Conservation (phyloP, 345 rosid species). For the Linum lewisii region DNA sequence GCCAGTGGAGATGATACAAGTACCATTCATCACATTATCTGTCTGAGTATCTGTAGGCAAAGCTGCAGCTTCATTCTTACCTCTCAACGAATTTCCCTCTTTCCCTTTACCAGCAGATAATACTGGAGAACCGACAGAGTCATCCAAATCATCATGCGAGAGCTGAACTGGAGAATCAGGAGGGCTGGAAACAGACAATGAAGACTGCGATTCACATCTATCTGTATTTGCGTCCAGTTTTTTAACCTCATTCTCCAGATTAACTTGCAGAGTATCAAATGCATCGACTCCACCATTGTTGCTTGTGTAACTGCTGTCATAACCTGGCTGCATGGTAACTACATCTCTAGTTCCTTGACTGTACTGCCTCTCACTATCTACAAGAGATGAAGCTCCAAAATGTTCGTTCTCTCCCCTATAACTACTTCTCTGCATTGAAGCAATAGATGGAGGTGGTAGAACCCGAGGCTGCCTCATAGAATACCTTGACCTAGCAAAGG, state of each 20-base stretch:
- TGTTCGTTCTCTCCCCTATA: slow-evolving; percentile 43
- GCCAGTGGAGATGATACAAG: slow-evolving; percentile 47
- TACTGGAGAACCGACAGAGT: slow-evolving; percentile 49
- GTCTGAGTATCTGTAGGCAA: slow-evolving; percentile 35
- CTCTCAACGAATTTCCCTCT: slow-evolving; percentile 28
- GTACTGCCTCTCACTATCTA: slow-evolving; percentile 33
- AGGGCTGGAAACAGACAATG: slow-evolving; percentile 84
- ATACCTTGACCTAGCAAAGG: slow-evolving; percentile 70
- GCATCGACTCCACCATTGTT: slow-evolving; percentile 29
- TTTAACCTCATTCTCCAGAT: slow-evolving; percentile 27
- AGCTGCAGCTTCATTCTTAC: slow-evolving; percentile 26
- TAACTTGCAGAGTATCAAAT: slow-evolving; percentile 23
- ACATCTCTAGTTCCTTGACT: slow-evolving; percentile 34
- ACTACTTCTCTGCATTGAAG: slow-evolving; percentile 44
- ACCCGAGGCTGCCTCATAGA: slow-evolving; percentile 91
- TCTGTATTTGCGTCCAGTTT: slow-evolving; percentile 37
- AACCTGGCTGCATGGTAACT: slow-evolving; percentile 33
- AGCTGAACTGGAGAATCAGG: slow-evolving; percentile 86
- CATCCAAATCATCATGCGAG: slow-evolving; percentile 96
- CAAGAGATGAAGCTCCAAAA: slow-evolving; percentile 49
- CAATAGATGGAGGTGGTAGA: slow-evolving; percentile 71
- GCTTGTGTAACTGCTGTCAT: slow-evolving; percentile 37
- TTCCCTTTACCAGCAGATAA: slow-evolving; percentile 40
- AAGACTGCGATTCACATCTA: slow-evolving; percentile 87
- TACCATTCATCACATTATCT: slow-evolving; percentile 35